Base-by-base conservation (phyloP, 1,284 basidiomycete genomes). In the Sparassis latifolia region DNA sequence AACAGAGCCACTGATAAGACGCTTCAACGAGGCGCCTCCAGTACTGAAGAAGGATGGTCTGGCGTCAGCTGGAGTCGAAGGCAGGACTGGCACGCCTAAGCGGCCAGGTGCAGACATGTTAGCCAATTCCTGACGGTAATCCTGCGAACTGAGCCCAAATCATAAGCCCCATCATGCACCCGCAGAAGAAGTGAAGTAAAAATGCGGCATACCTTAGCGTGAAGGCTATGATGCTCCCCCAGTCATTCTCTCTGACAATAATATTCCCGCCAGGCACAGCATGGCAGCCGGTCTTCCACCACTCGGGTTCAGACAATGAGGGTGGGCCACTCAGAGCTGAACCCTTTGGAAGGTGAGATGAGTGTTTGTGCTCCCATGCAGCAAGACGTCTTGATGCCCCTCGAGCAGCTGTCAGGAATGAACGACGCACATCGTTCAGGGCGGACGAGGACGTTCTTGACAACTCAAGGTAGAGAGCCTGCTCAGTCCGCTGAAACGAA, bases 201-300 rank as follows among this genome's bases (percentile, higher is more conserved):
- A 20, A 20, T 20, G 20, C 9, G 31, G 47, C 49, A 29, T 53
- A 82, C 82, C 83, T 82, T 44, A 87, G 66, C 2, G 84, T 85
- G 65, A 82, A 86, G 2, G 85, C 80, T 55, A 87, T 87, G 45
- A 88, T 80, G 60, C 83, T 86, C 1, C 84, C 84, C 82, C 80
- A 84, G 62, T 86, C 84, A 55, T 78, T 74, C 58, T 89, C 86
- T 46, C 78, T 65, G 5, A 89, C 75, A 48, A 90, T 73, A 2
- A 89, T 72, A 55, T 79, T 80, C 6, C 82, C 78, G 3, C 82
- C 80, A 10, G 86, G 86, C 12, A 86, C 69, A 35, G 77, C 78
- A 68, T 89, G 82, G 56, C 74, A 80, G 5, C 73, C 74, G 20
- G 66, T 68, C n/a, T 65, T 65, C 78, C 79, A 83, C 79, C 85